Base-by-base conservation (phyloP, 2,329 filamentous ascomycete genomes). In the Blumeriella jaapii region DNA sequence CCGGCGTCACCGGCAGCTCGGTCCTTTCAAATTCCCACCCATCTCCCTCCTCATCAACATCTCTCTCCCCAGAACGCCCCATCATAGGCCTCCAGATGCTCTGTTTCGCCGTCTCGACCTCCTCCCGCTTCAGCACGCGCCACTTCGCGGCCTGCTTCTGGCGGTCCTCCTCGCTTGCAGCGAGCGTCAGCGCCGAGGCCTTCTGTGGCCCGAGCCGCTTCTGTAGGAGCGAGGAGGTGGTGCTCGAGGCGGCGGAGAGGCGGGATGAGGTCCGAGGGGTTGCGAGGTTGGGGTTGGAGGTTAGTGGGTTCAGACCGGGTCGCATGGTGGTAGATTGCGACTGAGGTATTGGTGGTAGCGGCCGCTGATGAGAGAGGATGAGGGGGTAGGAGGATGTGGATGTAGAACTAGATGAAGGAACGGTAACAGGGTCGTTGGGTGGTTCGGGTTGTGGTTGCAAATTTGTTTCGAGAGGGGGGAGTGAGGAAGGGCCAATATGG, bases 161-260 rank as follows among this genome's bases (percentile, higher is more conserved):
- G 29, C 25, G 19, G 8, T 46, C 41, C 8, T 48, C 36, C 17
- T 47, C 32, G 16, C 16, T 39, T 34, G 42, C 4, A 46, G 29
- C 11, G 31, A 43, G 29, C 6, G 31, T 36, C 8, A 74, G 61
- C 29, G 61, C 57, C 2, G 63, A 63, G 0, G 68, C 69, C 36
- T 62, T 63, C 33, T 67, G 62, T 16, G 55, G 57, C 5, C 69
- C 68, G 13, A 71, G 51, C 4, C 69, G 61, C 49, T 73, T 73
- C 14, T 67, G 62, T 6, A 72, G 61, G 18, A 73, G 61, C 3
- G 65, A 61, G 31, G 61, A 61, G 23, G 18, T 1, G 13, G 19
- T 14, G 9, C n/a, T n/a, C n/a, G 47, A 47, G 14, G 33, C 17
- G 16, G 26, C 18, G 29, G 38, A 41, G 11, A 38, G 9, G 4